Evolutionary conservation across 495 filamentous ascomycete genomes (phyloP).

Genomic region (Penicillium goetzii): DNA sequence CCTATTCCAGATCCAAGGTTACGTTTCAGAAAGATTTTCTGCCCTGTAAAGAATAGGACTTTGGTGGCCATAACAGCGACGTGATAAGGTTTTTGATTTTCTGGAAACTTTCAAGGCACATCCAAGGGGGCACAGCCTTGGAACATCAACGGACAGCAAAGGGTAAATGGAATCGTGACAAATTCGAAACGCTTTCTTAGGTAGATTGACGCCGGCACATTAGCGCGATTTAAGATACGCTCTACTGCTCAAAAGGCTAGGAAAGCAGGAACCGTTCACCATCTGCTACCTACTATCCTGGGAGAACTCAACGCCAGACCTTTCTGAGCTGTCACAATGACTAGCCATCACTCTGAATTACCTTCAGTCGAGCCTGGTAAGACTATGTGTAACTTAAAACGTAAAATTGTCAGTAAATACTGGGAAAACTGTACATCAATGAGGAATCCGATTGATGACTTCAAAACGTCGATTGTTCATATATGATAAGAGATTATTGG

Average conservation of each 20-base stretch:
- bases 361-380: too few species aligned
- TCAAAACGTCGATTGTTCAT: conserved; percentile 14
- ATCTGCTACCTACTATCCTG: not conserved
- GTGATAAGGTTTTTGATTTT: too few species aligned
- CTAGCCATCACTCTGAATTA: conserved; percentile 10
- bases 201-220: not conserved
- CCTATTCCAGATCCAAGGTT: too few species aligned
- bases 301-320: conserved; percentile 6
- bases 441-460: not conserved
- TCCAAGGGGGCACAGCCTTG: too few species aligned
- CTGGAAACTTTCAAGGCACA: too few species aligned
- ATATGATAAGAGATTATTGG: conserved; percentile 25
- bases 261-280: not conserved
- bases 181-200: conserved; percentile 18
- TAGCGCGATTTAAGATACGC: conserved; percentile 9
- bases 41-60: too few species aligned
- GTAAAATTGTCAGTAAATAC: not conserved
- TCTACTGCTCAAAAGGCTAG: conserved; percentile 2
- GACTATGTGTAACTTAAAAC: conserved; percentile 4
- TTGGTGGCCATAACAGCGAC: too few species aligned
- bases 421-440: not conserved
- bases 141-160: not conserved
- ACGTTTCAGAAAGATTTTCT: too few species aligned
- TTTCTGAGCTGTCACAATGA: conserved; percentile 8
- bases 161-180: conserved; percentile 12